phyloP scores from a whole-genome alignment of 129 eudicot genomes.

The Artemisia annua region DNA sequence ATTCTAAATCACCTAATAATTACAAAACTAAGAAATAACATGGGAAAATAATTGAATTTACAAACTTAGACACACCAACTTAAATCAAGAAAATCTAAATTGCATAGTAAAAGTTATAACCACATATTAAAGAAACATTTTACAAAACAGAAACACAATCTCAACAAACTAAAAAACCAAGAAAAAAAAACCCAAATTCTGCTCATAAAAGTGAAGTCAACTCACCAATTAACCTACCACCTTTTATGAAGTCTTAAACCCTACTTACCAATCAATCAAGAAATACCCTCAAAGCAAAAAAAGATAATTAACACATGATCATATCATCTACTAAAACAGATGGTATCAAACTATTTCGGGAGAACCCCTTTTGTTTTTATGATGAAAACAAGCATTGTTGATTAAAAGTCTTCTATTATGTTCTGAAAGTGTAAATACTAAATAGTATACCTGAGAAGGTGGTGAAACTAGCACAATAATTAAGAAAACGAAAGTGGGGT shows the following conservation, averaged over 20 bases:
- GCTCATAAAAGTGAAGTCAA: conserved; percentile 60
- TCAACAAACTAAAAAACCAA: conserved; percentile 22
- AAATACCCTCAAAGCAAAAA: conserved; percentile 19
- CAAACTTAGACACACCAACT: conserved; percentile 15
- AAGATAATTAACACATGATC: conserved; percentile 23
- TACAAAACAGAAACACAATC: conserved; percentile 22
- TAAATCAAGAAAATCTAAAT: too few species aligned
- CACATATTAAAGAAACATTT: conserved; percentile 32
- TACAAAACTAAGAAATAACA: conserved; percentile 9
- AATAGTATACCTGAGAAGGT: conserved; percentile 39
- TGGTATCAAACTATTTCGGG: conserved; percentile 10
- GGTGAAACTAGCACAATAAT: conserved; percentile 25
- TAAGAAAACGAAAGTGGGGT: conserved; percentile 21
- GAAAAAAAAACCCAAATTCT: conserved; percentile 23
- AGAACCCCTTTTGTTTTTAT: too few species aligned
- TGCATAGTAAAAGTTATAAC: background rate
- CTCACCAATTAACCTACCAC: conserved; percentile 86
- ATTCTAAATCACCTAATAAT: background rate
- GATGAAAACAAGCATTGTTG: conserved; percentile 28
- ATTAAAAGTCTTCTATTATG: background rate
- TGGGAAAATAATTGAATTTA: conserved; percentile 22
- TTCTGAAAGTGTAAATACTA: background rate
- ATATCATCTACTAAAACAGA: conserved; percentile 14
- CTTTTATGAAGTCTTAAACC: conserved; percentile 47
- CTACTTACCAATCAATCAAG: conserved; percentile 27